These are phyloP conservation scores for Bacidia rubella DNA, from an alignment of 495 filamentous ascomycete genomes.

Conservation along the genomic window DNA sequence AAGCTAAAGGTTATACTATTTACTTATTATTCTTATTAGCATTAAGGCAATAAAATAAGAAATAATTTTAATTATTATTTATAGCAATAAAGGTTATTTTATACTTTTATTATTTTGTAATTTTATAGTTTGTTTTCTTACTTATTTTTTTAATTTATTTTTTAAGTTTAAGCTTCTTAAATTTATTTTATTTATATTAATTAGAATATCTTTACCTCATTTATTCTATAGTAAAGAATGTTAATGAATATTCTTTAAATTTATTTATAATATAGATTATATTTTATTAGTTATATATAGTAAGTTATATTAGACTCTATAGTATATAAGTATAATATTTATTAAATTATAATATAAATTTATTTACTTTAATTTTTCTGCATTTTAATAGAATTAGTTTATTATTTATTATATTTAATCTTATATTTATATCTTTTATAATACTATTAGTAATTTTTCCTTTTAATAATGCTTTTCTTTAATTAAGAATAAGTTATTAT, in stretches of 20 bases:
- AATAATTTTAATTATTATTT: too few species aligned
- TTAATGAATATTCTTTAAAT: not conserved
- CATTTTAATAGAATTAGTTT: conserved; percentile 4
- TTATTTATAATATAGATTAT: conserved; percentile 3
- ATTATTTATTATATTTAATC: not conserved
- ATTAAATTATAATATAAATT: conserved; percentile 3
- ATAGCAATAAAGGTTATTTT: not conserved
- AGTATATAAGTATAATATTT: conserved; percentile 5
- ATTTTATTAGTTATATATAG: not conserved
- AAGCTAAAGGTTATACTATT: too few species aligned
- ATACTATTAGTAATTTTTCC: not conserved
- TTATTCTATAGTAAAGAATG: not conserved
- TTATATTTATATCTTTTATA: conserved; percentile 2
- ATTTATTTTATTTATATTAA: not conserved
- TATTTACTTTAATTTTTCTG: not conserved
- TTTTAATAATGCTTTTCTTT: not conserved
- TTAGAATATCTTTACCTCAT: not conserved
- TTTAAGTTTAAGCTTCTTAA: not conserved
- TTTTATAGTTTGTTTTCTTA: conserved; percentile 4
- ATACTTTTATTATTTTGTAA: conserved; percentile 1
- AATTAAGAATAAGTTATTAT: not conserved
- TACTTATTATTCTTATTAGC: too few species aligned
- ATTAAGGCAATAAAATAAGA: too few species aligned
- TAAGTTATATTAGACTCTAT: conserved; percentile 1
- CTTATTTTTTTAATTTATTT: conserved; percentile 1